phyloP scores from a whole-genome alignment of 495 filamentous ascomycete species.

The Extremus antarcticus region DNA sequence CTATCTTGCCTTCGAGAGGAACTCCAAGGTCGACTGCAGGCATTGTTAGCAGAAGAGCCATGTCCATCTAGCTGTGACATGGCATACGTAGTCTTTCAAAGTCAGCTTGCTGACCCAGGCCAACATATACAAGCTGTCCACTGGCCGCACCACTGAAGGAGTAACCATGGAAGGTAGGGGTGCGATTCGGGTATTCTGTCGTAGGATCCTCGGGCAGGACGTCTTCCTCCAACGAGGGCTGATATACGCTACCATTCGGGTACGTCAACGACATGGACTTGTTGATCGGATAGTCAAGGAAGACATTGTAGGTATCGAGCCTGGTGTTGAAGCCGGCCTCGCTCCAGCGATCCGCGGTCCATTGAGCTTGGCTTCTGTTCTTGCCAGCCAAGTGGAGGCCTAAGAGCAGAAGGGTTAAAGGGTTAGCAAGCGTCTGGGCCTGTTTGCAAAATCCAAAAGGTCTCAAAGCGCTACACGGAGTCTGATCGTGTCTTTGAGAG shows the following conservation, averaged over 20 bases:
- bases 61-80: background rate
- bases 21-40: conserved; percentile 17
- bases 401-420: conserved; percentile 33
- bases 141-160: conserved; percentile 24
- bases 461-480: background rate
- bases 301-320: conserved; percentile 23
- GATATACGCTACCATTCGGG: conserved; percentile 16
- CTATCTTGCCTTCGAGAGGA: conserved; percentile 28
- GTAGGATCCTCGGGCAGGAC: conserved; percentile 23
- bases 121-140: conserved; percentile 28
- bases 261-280: conserved; percentile 19
- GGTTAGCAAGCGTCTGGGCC: conserved; percentile 19
- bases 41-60: background rate
- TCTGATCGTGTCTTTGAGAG: background rate
- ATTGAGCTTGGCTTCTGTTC: conserved; percentile 25
- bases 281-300: conserved; percentile 24
- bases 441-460: too few relatives aligned
- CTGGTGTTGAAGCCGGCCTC: conserved; percentile 16
- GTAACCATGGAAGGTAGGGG: conserved; percentile 29
- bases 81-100: conserved; percentile 19
- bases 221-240: conserved; percentile 20
- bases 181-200: conserved; percentile 18
- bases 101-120: conserved; percentile 23
- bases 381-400: conserved; percentile 31
- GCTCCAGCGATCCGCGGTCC: conserved; percentile 16